phyloP scores from a whole-genome alignment of 2,329 filamentous ascomycete genomes.

The Nothomitra cinnamomea region DNA sequence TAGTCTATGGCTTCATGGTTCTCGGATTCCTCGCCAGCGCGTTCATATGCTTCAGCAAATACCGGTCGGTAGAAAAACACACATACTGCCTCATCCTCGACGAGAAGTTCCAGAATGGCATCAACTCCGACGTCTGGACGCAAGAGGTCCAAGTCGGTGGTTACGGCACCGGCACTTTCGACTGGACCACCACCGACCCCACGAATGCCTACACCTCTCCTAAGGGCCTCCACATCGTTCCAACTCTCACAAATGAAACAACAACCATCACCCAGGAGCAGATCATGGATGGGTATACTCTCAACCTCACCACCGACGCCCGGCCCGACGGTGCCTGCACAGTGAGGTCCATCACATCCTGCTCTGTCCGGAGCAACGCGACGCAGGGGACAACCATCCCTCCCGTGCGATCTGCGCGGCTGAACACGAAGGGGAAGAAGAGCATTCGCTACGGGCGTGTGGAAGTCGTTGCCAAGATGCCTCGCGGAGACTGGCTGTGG shows the following conservation, averaged over 20 bases:
- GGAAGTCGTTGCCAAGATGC: constrained; percentile 36
- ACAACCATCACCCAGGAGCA: constrained; percentile 23
- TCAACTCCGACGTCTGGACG: constrained; percentile 30
- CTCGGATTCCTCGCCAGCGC: too few relatives aligned
- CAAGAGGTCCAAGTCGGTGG: constrained; percentile 29
- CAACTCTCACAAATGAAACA: constrained; percentile 28
- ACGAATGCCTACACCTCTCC: constrained; percentile 31
- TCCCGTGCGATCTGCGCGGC: constrained; percentile 31
- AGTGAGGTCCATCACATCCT: constrained; percentile 18
- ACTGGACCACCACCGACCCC: constrained; percentile 34
- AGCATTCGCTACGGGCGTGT: constrained; percentile 33
- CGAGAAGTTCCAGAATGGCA: constrained; percentile 31
- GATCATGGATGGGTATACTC: constrained; percentile 24
- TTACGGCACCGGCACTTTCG: constrained; percentile 31
- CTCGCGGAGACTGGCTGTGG: constrained; percentile 38
- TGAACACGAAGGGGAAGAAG: constrained; percentile 31
- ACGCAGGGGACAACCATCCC: constrained; percentile 29
- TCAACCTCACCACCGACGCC: constrained; percentile 29
- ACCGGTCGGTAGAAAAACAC: too few relatives aligned
- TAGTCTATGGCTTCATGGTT: too few relatives aligned
- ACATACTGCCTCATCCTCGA: constrained; percentile 29
- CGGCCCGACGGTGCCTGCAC: constrained; percentile 30
- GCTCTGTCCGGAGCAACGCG: constrained; percentile 26
- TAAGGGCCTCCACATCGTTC: constrained; percentile 36
- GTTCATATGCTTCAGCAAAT: too few relatives aligned